Conservation (phyloP, 768 basidiomycete genomes). For the Terana coerulea region DNA sequence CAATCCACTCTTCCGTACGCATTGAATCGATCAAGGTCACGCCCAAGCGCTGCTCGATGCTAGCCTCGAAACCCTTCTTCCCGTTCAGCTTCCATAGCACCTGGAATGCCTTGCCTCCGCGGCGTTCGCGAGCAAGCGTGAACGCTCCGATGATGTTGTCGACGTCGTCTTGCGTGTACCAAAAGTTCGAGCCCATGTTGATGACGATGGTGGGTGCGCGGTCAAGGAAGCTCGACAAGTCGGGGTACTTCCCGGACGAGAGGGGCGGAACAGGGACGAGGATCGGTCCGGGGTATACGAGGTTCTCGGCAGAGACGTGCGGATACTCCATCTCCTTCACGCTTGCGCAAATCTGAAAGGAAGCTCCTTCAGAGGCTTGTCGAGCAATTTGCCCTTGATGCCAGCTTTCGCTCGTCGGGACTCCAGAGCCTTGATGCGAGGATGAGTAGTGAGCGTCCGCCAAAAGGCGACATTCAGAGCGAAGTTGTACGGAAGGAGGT, state of each 20-base stretch:
- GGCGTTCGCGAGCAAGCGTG: slow-evolving; percentile 1
- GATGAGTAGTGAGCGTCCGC: slow-evolving; percentile 7
- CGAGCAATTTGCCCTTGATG: slow-evolving; percentile 9
- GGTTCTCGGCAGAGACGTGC: slow-evolving; percentile 4
- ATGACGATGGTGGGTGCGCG: slow-evolving; percentile 10
- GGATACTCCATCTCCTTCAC: slow-evolving; percentile 15
- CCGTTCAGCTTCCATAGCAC: slow-evolving; percentile 17
- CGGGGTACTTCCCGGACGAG: slow-evolving; percentile 3
- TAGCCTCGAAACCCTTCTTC: slow-evolving; percentile 7
- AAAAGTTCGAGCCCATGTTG: slow-evolving; percentile 15
- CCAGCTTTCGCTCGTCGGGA: slow-evolving; percentile 9
- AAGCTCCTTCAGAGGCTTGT: slow-evolving; percentile 5
- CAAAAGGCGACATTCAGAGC: slow-evolving; percentile 7
- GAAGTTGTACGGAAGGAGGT: slow-evolving; percentile 12
- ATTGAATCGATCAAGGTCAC: slow-evolving; percentile 1
- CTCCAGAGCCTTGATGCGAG: slow-evolving; percentile 11
- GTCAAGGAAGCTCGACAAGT: slow-evolving; percentile 9
- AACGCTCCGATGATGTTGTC: slow-evolving; percentile 5
- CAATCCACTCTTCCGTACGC: slow-evolving; percentile 15
- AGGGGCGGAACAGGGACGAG: slow-evolving; percentile 6
- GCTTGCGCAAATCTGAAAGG: slow-evolving; percentile 13
- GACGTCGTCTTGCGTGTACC: slow-evolving; percentile 10
- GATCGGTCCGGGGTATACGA: slow-evolving; percentile 12
- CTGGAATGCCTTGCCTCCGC: slow-evolving; percentile 6
- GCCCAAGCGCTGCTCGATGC: slow-evolving; percentile 6